Evolutionary conservation across 2,329 filamentous ascomycete species (phyloP), one percentile per base, ranked within the genome.

Genomic region (Penicillium sp.): DNA sequence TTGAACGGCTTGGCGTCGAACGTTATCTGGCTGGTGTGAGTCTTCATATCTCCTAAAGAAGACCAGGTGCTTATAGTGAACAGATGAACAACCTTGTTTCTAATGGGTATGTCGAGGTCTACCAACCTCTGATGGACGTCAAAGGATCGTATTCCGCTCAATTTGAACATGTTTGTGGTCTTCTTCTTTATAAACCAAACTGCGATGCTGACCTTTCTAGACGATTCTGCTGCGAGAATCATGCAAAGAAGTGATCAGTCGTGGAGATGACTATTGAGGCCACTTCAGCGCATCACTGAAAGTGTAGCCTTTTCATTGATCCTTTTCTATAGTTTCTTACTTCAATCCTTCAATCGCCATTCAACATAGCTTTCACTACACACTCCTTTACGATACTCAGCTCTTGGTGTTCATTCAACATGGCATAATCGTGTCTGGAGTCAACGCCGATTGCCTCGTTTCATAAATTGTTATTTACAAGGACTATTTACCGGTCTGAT

Each of bases 101-200:
- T 7, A 77, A 82, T 52, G 86, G 83, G 1, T 78, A 88, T 21
- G 74, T 88, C 4, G 81, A 87, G 42, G 70, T 77, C 4, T 85
- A 88, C 66, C 73, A 73, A 15, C 86, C 85, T 1, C 73, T 88
- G 27, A 73, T 79, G 35, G 86, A 88, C 62, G 69, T 83, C 42
- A 77, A 80, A 61, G 85, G 85, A 2, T 86, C 84, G 1, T 87
- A 86, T 67, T 81, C 82, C 6, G 86, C 86, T 10, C 86, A 88
- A 64, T 88, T 84, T 67, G 86, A 88, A 73, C 86, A 83, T 71
- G 77, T 79, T 68, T 56, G 73, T 67, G 43, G 12, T 0, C n/a
- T 31, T 15, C 8, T 27, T 19, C 31, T 33, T 21, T 23, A 10
- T 3, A 19, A 9, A 69, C 33, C 56, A 55, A 49, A 3, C 44